phyloP scores from a whole-genome alignment of 2,329 filamentous ascomycete genomes.

The Hirsutella thompsonii region DNA sequence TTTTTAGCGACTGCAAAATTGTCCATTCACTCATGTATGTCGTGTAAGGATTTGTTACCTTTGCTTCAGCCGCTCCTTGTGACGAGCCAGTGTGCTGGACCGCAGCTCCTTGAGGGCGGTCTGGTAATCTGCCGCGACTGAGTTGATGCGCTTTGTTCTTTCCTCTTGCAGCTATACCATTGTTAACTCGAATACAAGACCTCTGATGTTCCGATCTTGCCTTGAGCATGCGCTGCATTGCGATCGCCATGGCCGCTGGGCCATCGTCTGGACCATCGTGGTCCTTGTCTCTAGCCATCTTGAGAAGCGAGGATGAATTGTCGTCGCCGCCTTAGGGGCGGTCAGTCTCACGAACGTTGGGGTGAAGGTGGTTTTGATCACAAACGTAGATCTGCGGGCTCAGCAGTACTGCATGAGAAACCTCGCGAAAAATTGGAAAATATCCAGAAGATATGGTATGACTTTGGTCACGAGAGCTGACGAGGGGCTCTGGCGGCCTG shows the following conservation, averaged over 20 bases:
- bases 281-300: no score
- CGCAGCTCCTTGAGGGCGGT: slow-evolving; percentile 13
- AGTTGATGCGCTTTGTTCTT: slow-evolving; percentile 13
- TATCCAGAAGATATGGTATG: no score
- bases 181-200: not conserved
- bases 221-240: slow-evolving; percentile 2
- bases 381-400: no score
- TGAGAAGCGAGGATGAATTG: no score
- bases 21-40: no score
- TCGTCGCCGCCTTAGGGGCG: no score
- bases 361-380: no score
- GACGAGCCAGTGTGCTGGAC: slow-evolving; percentile 8
- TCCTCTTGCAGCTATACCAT: slow-evolving; percentile 15
- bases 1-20: not conserved
- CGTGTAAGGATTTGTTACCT: no score
- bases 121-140: slow-evolving; percentile 10
- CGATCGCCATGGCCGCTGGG: not conserved
- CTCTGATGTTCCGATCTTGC: not conserved
- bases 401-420: no score
- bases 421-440: no score
- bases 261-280: not conserved
- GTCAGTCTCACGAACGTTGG: no score
- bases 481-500: not conserved
- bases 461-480: not conserved
- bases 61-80: slow-evolving; percentile 10